Base-by-base conservation (phyloP, 2,329 filamentous ascomycete species). In the Triangularia setosa region DNA sequence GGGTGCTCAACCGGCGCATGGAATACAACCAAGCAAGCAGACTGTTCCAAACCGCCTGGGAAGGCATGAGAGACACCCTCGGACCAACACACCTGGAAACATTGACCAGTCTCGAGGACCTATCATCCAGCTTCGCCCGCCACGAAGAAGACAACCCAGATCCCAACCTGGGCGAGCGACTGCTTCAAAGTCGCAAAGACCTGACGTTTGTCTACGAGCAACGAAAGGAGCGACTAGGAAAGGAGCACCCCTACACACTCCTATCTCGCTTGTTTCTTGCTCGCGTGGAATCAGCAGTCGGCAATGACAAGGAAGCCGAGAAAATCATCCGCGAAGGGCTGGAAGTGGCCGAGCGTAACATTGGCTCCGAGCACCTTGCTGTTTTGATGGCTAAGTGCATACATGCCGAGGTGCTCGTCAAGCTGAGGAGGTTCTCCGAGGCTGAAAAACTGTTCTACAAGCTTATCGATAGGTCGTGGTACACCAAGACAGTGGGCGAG, bases 181-280 rank as follows among this genome's bases (percentile, higher is more conserved):
- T 68, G 6, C 5, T 16, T 3, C 55, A 67, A 14, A 58, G 63
- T 35, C 64, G 66, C 12, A 53, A 63, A 2, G 40, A 56, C 23
- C 65, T 68, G 61, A 23, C 18, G 5, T 64, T 58, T 24, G 65
- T 71, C 21, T 27, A 64, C 9, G 58, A 64, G 12, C 62, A 65
- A 14, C 63, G 69, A 3, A 55, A 44, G n/a, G 27, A 64, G 35
- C 25, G 57, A 5, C 58, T 65, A 14, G 67, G 68, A 16, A 65
- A 64, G 63, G 65, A 67, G 18, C 64, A 68, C 2, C 66, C 65
- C 1, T 68, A 64, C 30, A 68, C 67, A 2, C 59, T 70, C 12
- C 30, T 64, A 5, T 61, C 66, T 11, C 66, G 58, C 12, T 54
- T 54, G 16, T 55, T 67, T 24, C 60, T 62, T 8, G 53, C 40